Conservation (phyloP, 2,329 filamentous ascomycete species). For the Pseudocercospora eumusae region DNA sequence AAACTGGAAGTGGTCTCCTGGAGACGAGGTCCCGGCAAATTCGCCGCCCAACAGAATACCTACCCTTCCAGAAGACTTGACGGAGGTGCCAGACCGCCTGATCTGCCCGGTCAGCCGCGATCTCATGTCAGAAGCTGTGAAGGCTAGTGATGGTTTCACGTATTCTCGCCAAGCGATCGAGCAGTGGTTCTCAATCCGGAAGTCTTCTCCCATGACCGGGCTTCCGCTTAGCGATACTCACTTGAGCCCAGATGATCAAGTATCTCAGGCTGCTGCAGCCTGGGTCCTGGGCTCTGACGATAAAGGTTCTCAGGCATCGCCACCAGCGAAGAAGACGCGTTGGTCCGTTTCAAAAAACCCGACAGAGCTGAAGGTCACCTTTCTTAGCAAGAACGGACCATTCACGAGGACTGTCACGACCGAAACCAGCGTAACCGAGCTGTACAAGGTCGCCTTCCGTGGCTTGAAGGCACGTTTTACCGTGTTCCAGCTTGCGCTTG, state of each 20-base stretch:
- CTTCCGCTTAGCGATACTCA: slow-evolving; percentile 30
- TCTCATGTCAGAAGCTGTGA: slow-evolving; percentile 42
- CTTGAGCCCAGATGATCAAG: slow-evolving; percentile 29
- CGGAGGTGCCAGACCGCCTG: slow-evolving; percentile 31
- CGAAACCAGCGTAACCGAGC: slow-evolving; percentile 21
- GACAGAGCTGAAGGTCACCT: slow-evolving; percentile 16
- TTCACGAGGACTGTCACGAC: slow-evolving; percentile 19
- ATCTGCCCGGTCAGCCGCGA: slow-evolving; percentile 40
- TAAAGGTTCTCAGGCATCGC: neutral
- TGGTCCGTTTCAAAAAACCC: neutral
- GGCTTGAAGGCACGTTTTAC: slow-evolving; percentile 34
- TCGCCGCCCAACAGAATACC: slow-evolving; percentile 18
- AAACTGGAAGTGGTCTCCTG: slow-evolving; percentile 35
- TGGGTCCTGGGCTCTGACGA: slow-evolving; percentile 31
- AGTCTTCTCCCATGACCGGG: slow-evolving; percentile 40
- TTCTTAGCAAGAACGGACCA: slow-evolving; percentile 24
- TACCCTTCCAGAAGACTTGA: slow-evolving; percentile 24
- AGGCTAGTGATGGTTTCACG: slow-evolving; percentile 37
- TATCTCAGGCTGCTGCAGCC: slow-evolving; percentile 28
- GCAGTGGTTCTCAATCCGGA: slow-evolving; percentile 40
- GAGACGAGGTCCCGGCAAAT: slow-evolving; percentile 28
- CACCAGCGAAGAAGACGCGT: slow-evolving; percentile 12
- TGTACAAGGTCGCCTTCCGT: slow-evolving; percentile 37
- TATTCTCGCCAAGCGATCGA: slow-evolving; percentile 42
- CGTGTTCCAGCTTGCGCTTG: slow-evolving; percentile 31